Evolutionary conservation across 1,284 basidiomycete genomes (phyloP).

Genomic region (Cryptococcus sp.): DNA sequence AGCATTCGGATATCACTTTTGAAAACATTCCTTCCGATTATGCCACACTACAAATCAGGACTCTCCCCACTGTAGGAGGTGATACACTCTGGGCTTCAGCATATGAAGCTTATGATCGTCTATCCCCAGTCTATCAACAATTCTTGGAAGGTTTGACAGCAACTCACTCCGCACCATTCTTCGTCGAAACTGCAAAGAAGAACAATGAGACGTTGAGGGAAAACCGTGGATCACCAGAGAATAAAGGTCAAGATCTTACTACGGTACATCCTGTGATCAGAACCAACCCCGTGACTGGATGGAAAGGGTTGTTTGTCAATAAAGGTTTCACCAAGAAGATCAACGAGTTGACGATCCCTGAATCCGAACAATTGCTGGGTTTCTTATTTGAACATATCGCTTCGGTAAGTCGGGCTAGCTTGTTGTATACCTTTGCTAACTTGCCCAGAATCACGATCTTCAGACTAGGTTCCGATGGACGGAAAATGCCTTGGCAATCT

Average conservation of each 20-base stretch:
- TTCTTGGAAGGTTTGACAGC: conserved; percentile 50
- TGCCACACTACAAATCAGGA: conserved; percentile 45
- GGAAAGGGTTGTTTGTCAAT: conserved; percentile 72
- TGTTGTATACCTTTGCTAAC: background rate
- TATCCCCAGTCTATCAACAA: conserved; percentile 29
- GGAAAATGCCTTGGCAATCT: conserved; percentile 42
- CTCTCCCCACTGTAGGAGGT: conserved; percentile 50
- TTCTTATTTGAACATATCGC: conserved; percentile 48
- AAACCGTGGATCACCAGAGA: conserved; percentile 56
- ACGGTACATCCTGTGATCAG: conserved; percentile 58
- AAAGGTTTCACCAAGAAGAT: conserved; percentile 60
- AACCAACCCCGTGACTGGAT: conserved; percentile 60
- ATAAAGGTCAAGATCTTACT: conserved; percentile 56
- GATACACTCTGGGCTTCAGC: conserved; percentile 49
- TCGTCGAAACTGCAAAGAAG: conserved; percentile 47
- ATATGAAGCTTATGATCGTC: conserved; percentile 51
- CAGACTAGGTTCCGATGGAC: conserved; percentile 57
- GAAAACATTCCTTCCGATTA: conserved; percentile 46
- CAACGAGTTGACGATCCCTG: conserved; percentile 57
- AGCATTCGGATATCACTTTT: conserved; percentile 62
- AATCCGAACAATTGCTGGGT: conserved; percentile 47
- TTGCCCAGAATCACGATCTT: conserved; percentile 56
- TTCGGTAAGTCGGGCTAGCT: conserved; percentile 51
- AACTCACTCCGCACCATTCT: conserved; percentile 56
- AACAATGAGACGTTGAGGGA: conserved; percentile 13